Conservation (phyloP, 352 stramenopile genomes). For the Phytophthora quininea region DNA sequence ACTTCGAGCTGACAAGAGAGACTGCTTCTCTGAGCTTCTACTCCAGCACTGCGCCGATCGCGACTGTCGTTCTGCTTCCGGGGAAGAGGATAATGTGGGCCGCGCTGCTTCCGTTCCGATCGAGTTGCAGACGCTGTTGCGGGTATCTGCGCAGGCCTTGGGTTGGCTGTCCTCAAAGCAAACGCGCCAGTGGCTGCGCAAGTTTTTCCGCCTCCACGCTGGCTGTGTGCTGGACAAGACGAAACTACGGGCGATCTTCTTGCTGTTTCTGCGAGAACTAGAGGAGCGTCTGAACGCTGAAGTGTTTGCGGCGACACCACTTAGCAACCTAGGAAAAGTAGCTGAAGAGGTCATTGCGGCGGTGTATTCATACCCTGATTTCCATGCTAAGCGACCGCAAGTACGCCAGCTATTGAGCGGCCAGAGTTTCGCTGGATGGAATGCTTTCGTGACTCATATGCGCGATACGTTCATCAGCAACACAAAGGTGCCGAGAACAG, state of each 20-base stretch:
- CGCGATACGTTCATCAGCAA: slow-evolving; percentile 44
- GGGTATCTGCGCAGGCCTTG: slow-evolving; percentile 35
- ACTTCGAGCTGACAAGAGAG: slow-evolving; percentile 24
- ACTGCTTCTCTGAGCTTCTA: slow-evolving; percentile 47
- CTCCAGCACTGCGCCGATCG: slow-evolving; percentile 28
- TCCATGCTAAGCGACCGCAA: slow-evolving; percentile 38
- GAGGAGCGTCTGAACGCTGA: slow-evolving; percentile 45
- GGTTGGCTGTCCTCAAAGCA: slow-evolving; percentile 49
- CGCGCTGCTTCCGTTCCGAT: slow-evolving; percentile 17
- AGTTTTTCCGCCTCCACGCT: slow-evolving; percentile 37
- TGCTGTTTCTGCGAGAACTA: slow-evolving; percentile 33
- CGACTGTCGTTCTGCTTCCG: too few species aligned
- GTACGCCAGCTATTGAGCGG: slow-evolving; percentile 46
- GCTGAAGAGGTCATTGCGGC: slow-evolving; percentile 55
- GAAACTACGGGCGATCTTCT: slow-evolving; percentile 34
- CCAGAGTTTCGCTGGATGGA: slow-evolving; percentile 48
- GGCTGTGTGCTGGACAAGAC: slow-evolving; percentile 33
- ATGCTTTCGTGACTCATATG: slow-evolving; percentile 51
- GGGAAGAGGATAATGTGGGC: background rate
- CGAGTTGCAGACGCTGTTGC: slow-evolving; percentile 45
- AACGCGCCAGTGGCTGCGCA: slow-evolving; percentile 35
- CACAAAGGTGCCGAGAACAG: background rate
- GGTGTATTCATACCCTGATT: slow-evolving; percentile 51
- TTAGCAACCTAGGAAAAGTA: slow-evolving; percentile 38
- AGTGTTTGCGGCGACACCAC: slow-evolving; percentile 40